Percentiles rank a stretch among this genome's conserved stretches.
phyloP scores from a whole-genome alignment of 345 rosid genomes.

The Citrus sinensis region DNA sequence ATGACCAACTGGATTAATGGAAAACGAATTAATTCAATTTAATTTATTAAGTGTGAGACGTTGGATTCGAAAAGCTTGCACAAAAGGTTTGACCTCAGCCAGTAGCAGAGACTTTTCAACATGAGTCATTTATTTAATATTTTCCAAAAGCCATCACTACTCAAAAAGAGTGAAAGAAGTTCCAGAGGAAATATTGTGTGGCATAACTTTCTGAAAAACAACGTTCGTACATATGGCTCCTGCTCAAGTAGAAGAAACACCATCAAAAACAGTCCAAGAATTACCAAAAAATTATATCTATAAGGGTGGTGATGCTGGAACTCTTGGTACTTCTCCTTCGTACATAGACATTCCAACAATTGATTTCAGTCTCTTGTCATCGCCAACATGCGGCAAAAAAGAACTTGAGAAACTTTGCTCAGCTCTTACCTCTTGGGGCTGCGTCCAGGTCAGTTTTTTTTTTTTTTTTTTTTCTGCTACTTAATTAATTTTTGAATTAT shows the following conservation, averaged over 20 bases:
- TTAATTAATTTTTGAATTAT: too few relatives aligned
- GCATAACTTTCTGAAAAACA: background rate
- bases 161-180: background rate
- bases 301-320: slow-evolving; percentile 21
- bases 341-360: slow-evolving; percentile 45
- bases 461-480: too few relatives aligned
- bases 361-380: slow-evolving; percentile 52
- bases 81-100: too few relatives aligned
- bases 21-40: too few relatives aligned
- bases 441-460: slow-evolving; percentile 54
- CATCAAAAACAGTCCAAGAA: slow-evolving; percentile 7
- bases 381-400: background rate
- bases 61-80: too few relatives aligned
- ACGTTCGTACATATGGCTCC: background rate
- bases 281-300: slow-evolving; percentile 44
- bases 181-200: background rate
- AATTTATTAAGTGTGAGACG: too few relatives aligned
- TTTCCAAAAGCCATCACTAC: too few relatives aligned
- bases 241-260: background rate
- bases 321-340: slow-evolving; percentile 31
- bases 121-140: too few relatives aligned
- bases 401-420: slow-evolving; percentile 51
- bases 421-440: slow-evolving; percentile 63
- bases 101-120: too few relatives aligned
- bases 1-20: too few relatives aligned